Conservation (phyloP, 1,284 basidiomycete genomes). For the Naganishia sp. region DNA sequence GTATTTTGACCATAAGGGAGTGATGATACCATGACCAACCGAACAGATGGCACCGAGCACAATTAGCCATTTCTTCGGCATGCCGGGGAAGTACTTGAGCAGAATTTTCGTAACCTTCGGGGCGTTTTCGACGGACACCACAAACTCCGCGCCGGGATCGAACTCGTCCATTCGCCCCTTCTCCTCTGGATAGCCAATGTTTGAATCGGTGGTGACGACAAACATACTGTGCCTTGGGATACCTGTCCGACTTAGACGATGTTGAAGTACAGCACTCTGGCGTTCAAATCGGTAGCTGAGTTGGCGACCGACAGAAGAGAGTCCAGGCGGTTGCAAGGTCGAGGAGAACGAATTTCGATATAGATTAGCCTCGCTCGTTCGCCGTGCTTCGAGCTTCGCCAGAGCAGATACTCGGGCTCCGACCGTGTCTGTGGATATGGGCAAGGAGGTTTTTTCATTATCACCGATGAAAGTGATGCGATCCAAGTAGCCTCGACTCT, state of each 20-base stretch:
- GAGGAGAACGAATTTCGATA: not conserved
- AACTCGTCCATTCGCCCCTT: not conserved
- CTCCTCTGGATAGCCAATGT: not conserved
- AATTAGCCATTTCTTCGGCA: constrained; percentile 73
- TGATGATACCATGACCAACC: constrained; percentile 74
- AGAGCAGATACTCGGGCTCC: not conserved
- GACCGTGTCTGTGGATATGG: not conserved
- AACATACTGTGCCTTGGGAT: constrained; percentile 22
- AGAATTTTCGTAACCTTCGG: constrained; percentile 60
- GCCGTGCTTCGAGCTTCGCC: constrained; percentile 13
- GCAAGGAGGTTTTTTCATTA: not conserved
- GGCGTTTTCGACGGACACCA: constrained; percentile 29
- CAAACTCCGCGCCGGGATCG: constrained; percentile 31
- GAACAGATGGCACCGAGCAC: constrained; percentile 67
- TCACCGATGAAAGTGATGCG: constrained; percentile 6
- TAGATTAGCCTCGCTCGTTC: not conserved
- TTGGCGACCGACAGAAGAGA: constrained; percentile 1
- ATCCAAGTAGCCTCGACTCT: constrained; percentile 16
- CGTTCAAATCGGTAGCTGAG: constrained; percentile 19
- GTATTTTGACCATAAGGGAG: constrained; percentile 87
- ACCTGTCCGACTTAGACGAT: constrained; percentile 6
- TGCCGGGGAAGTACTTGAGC: constrained; percentile 65
- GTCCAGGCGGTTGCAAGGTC: not conserved
- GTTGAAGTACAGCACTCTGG: not conserved
- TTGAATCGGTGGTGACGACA: constrained; percentile 6